Conservation (phyloP, 208 protist species). For the Crithidia bombi region DNA sequence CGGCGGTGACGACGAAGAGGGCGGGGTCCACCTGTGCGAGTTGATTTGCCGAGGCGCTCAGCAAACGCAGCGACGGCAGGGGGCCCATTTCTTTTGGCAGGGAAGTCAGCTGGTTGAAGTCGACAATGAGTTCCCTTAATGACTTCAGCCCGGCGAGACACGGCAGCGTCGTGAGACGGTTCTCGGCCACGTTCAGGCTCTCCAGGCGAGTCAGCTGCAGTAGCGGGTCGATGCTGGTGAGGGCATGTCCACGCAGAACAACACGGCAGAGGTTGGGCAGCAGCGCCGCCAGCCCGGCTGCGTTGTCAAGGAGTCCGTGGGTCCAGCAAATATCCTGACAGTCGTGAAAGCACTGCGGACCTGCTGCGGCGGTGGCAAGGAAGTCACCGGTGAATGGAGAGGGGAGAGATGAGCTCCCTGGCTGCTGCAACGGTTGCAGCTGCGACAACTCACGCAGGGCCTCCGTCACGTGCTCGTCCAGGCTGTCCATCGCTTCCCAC, state of each 20-base stretch:
- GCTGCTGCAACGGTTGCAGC: neutral
- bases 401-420: neutral
- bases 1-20: conserved; percentile 35
- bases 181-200: conserved; percentile 74
- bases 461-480: conserved; percentile 6
- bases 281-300: conserved; percentile 14
- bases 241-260: conserved; percentile 55
- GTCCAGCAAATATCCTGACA: conserved; percentile 37
- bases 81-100: conserved; percentile 49
- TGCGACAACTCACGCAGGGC: neutral
- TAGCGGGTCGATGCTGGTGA: conserved; percentile 59
- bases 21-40: conserved; percentile 58
- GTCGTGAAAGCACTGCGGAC: conserved; percentile 1
- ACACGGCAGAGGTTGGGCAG: conserved; percentile 44
- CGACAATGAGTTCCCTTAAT: conserved; percentile 64
- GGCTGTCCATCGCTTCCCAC: neutral
- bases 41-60: conserved; percentile 90
- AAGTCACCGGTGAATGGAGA: neutral
- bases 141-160: conserved; percentile 38
- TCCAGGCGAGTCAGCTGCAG: conserved; percentile 53
- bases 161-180: conserved; percentile 58
- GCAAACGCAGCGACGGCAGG: conserved; percentile 54
- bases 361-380: neutral
- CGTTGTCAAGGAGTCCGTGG: conserved; percentile 36
- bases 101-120: conserved; percentile 71